phyloP scores from a whole-genome alignment of 148 eudicot species.

The Nepenthes mirabilis region DNA sequence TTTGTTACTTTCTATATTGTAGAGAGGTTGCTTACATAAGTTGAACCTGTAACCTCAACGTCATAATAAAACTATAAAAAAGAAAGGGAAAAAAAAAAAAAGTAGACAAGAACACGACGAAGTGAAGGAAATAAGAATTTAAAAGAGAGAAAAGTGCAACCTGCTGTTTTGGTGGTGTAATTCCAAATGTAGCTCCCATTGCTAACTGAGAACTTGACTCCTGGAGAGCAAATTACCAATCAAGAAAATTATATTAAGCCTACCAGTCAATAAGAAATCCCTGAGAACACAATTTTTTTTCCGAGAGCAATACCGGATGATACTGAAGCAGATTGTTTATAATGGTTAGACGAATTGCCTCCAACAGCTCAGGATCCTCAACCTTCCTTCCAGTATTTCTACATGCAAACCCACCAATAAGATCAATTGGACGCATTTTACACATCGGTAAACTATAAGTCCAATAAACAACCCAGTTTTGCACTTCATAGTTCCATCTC shows the following conservation, averaged over 20 bases:
- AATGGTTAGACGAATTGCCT: constrained; percentile 91
- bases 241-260: constrained; percentile 1
- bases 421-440: neutral
- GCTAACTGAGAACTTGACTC: constrained; percentile 86
- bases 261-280: constrained; percentile 1
- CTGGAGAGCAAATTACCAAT: constrained; percentile 25
- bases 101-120: too few species aligned
- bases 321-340: constrained; percentile 79
- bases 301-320: constrained; percentile 58
- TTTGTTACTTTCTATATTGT: too few species aligned
- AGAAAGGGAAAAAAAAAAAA: too few species aligned
- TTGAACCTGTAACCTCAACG: too few species aligned
- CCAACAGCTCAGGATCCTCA: constrained; percentile 84
- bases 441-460: too few species aligned
- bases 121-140: too few species aligned
- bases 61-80: too few species aligned
- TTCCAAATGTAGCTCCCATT: constrained; percentile 87
- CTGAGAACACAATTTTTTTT: neutral
- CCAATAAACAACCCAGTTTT: too few species aligned
- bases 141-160: constrained; percentile 12
- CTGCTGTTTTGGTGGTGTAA: constrained; percentile 44
- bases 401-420: constrained; percentile 12
- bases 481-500: too few species aligned
- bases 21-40: too few species aligned
- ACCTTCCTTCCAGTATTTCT: constrained; percentile 87